Percentiles rank a stretch among this genome's conserved stretches.
These are phyloP conservation scores for Posidonia australis DNA, from an alignment of 106 monocot genomes.

Conservation along the genomic window DNA sequence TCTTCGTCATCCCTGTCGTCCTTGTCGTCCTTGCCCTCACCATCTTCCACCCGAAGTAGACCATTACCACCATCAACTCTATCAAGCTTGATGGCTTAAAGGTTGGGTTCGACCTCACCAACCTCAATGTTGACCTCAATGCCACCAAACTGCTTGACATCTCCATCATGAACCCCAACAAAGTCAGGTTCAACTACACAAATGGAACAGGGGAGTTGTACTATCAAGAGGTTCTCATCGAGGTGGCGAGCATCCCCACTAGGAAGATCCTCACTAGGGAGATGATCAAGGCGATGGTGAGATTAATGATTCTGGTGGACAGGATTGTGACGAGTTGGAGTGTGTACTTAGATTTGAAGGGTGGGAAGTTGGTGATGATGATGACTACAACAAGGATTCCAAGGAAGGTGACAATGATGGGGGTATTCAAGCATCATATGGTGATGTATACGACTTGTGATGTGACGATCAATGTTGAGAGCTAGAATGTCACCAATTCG, in stretches of 20 bases:
- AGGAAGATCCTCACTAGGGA: conserved; percentile 46
- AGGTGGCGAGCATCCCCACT: conserved; percentile 51
- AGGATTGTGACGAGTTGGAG: conserved; percentile 25
- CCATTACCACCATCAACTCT: too few species aligned
- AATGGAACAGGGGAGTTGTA: conserved; percentile 36
- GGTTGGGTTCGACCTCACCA: conserved; percentile 25
- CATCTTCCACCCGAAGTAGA: too few species aligned
- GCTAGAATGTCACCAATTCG: too few species aligned
- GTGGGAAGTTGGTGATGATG: conserved; percentile 35
- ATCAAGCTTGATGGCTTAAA: too few species aligned
- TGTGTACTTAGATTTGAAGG: conserved; percentile 32
- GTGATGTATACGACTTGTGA: conserved; percentile 59
- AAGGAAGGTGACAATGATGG: too few species aligned
- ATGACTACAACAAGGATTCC: conserved; percentile 44
- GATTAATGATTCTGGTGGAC: conserved; percentile 42
- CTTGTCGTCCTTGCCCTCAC: too few species aligned
- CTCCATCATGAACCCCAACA: conserved; percentile 66
- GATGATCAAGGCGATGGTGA: conserved; percentile 19
- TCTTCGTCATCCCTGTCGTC: conserved; percentile 34
- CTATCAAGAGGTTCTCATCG: conserved; percentile 49
- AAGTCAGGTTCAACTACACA: conserved; percentile 47
- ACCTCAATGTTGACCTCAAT: conserved; percentile 48
- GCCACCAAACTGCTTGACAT: conserved; percentile 49
- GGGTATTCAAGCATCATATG: too few species aligned
- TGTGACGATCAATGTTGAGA: too few species aligned